Percentiles rank a stretch among this genome's conserved stretches.
phyloP scores from a whole-genome alignment of 768 basidiomycete genomes.

The Leccinellum albellum region DNA sequence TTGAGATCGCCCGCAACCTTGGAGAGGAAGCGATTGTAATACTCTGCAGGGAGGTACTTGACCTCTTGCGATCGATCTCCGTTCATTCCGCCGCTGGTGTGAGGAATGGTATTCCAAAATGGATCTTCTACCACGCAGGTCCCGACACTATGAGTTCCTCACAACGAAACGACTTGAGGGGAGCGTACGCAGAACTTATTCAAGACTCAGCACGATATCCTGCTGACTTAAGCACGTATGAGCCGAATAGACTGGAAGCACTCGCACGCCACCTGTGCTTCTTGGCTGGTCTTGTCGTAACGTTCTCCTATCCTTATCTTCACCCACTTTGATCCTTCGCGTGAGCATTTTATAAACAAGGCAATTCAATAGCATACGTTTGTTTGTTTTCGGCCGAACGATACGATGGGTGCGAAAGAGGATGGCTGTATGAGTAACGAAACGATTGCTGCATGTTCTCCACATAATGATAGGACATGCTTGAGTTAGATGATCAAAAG shows the following conservation, averaged over 20 bases:
- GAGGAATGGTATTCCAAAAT: background rate
- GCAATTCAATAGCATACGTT: background rate
- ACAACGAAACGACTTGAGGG: background rate
- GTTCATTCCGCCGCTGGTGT: background rate
- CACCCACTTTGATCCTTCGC: background rate
- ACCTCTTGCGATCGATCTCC: background rate
- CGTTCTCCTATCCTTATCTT: background rate
- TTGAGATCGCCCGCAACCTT: constrained; percentile 50
- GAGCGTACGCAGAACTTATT: background rate
- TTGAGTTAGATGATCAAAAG: too few relatives aligned
- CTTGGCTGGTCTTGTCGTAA: background rate
- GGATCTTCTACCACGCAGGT: background rate
- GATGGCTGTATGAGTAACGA: constrained; percentile 6
- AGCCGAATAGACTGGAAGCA: background rate
- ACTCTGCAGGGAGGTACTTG: constrained; percentile 41
- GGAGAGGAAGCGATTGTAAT: constrained; percentile 56
- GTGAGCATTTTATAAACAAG: background rate
- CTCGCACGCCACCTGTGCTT: background rate
- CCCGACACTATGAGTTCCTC: background rate
- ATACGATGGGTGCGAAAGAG: background rate
- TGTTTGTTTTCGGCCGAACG: background rate
- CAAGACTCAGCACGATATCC: background rate
- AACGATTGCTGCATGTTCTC: constrained; percentile 7
- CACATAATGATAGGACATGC: background rate
- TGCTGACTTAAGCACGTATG: background rate